Evolutionary conservation across 805 yeast genomes (phyloP), one percentile per base, ranked within the genome.

Genomic region (Metschnikowia kunwiensis): DNA sequence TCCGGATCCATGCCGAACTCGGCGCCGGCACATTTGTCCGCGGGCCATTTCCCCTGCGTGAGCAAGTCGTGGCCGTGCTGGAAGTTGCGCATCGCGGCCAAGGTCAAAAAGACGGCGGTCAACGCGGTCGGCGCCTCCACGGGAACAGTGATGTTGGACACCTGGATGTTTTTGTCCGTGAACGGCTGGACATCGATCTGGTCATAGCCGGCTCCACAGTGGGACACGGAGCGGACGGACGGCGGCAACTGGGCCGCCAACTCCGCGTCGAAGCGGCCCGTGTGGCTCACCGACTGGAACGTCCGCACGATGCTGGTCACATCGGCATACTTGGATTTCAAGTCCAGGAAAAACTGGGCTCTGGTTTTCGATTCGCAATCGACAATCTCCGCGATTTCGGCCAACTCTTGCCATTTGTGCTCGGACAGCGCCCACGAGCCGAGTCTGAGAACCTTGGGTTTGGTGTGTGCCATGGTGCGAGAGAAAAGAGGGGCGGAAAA

Each of bases 171-270:
- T 25, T 70, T 63, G 15, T 63, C 65, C 3, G 70, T 63, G 43
- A 80, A 72, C 13, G 77, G 73, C 16, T 62, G 64, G 3, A 75
- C 71, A 45, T 81, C 85, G 28, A 82, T 65, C 58, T 82, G 87
- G 54, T 82, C 91, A 57, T 82, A 82, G 4, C 85, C 89, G 0
- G 91, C 91, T 39, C 89, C 89, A 42, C 70, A 63, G 55, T 81
- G 86, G 43, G 77, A 65, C 10, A 82, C 61, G 10, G 75, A 63
- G 40, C 68, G 66, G 5, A 82, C 67, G 0, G 77, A 55, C 1
- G 58, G 38, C 4, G 91, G 91, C 36, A 82, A 63, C 18, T 70
- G 68, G 7, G 58, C 46, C 14, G 76, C 69, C 44, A 82, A 54
- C 47, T 82, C 88, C 32, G 65, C 72, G 53, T 82, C 88, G 44